These are phyloP conservation scores for Lycium ferocissimum DNA, from an alignment of 257 asterid species.

Conservation along the genomic window DNA sequence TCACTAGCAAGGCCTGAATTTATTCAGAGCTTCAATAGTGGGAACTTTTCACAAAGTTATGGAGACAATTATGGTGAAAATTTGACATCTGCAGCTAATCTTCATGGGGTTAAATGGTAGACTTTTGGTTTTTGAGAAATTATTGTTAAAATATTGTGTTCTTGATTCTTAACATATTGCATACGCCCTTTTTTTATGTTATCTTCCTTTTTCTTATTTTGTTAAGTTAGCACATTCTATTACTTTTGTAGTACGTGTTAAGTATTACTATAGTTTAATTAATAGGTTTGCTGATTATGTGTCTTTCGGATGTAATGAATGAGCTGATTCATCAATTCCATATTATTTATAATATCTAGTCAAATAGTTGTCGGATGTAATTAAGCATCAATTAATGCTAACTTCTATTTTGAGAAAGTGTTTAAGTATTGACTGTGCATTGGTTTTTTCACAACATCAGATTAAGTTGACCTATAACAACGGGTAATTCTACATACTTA, in stretches of 20 bases:
- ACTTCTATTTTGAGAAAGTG: neutral
- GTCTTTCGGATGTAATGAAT: constrained; percentile 25
- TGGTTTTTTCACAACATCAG: neutral
- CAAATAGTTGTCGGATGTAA: neutral
- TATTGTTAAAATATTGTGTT: neutral
- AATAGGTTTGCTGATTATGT: constrained; percentile 4
- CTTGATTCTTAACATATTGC: neutral
- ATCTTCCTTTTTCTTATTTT: neutral
- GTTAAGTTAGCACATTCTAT: neutral
- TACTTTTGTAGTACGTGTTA: neutral
- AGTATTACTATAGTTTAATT: neutral
- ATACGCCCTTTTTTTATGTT: neutral
- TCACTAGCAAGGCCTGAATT: constrained; percentile 10
- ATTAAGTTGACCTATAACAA: neutral
- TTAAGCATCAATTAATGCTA: neutral
- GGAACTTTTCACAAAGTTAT: neutral
- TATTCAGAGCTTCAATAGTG: constrained; percentile 27
- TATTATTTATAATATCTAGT: neutral
- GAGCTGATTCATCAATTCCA: constrained; percentile 25
- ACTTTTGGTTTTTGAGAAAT: neutral
- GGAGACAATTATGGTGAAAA: constrained; percentile 34
- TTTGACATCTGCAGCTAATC: constrained; percentile 23
- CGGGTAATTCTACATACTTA: neutral
- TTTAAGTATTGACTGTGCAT: neutral
- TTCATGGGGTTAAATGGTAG: constrained; percentile 50